Conservation (phyloP, 169 alveolate species). For the Plasmodium coatneyi region DNA sequence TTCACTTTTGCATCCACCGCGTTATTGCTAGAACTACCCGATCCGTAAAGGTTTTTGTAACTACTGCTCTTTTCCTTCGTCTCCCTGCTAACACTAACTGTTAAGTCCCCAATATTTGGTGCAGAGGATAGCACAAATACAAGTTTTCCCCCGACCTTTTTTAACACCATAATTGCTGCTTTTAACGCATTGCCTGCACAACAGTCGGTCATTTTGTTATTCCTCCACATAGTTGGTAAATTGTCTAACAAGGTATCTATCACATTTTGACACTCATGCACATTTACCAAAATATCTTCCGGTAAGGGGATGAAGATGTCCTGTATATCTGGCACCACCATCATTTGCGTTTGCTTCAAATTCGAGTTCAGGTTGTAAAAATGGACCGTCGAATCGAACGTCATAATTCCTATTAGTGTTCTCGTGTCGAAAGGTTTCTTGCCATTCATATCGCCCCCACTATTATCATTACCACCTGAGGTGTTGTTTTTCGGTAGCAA, state of each 20-base stretch:
- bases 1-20: constrained; percentile 74
- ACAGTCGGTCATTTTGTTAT: constrained; percentile 87
- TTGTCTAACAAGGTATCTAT: constrained; percentile 83
- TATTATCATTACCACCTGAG: constrained; percentile 28
- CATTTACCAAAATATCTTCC: constrained; percentile 90
- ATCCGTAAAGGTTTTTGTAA: constrained; percentile 58
- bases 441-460: constrained; percentile 11
- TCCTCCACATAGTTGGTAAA: constrained; percentile 90
- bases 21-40: constrained; percentile 67
- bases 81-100: constrained; percentile 83
- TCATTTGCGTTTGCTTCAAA: constrained; percentile 91
- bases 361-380: constrained; percentile 91
- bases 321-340: constrained; percentile 92
- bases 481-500: constrained; percentile 31
- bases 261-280: constrained; percentile 85
- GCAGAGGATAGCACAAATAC: constrained; percentile 89
- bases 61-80: constrained; percentile 74
- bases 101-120: constrained; percentile 89
- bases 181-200: constrained; percentile 91
- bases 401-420: constrained; percentile 94
- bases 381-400: constrained; percentile 96
- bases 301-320: constrained; percentile 95
- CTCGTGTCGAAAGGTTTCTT: constrained; percentile 84
- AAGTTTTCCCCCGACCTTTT: constrained; percentile 96
- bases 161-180: constrained; percentile 92